Evolutionary conservation across 495 filamentous ascomycete species (phyloP), one percentile per base, ranked within the genome.

Genomic region (Parmelia sp.): DNA sequence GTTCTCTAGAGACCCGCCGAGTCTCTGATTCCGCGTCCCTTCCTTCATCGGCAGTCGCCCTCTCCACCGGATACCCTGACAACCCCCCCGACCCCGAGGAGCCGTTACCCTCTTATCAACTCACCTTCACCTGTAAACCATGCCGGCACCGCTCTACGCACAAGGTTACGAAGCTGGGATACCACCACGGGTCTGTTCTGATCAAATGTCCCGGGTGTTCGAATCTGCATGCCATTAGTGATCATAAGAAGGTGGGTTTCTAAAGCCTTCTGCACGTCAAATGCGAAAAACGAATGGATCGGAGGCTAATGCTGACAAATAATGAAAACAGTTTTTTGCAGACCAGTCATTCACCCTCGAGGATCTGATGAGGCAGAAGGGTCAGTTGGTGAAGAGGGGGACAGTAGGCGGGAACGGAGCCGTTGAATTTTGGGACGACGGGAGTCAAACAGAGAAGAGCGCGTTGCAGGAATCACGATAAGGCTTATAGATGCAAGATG

Each of bases 61-160:
- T 68, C 19, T 70, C 72, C 58, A 71, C 72, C 57, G 71, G 62
- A 35, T 72, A 71, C 64, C 70, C 69, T 42, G 77, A 74, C 66
- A 58, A 66, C 36, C 62, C 71, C 5, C 27, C 1, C 51, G 77
- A 77, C 31, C 72, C 74, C 47, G 75, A 73, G 44, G 74, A 81
- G 44, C 82, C 87, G 64, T n/a, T n/a, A n/a, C 90, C 91, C 23
- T 81, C 86, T 44, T 98, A 97, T 77, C 78, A 88, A 57, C 79
- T 97, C 33, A 87, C 84, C 15, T 96, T 99, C 73, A 99, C 95
- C 65, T 99, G 94, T 83, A 87, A 85, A 62, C 91, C 91, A 29
- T 99, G 94, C 78, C 74, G 73, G 14, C 71, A 80, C 8, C 86
- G 95, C 36, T 92, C 90, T 8, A 76, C 82, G 4, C 94, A 97